Evolutionary conservation across 208 protist genomes (phyloP), one percentile per base, ranked within the genome.

Genomic region (Tetramitus jugosus): DNA sequence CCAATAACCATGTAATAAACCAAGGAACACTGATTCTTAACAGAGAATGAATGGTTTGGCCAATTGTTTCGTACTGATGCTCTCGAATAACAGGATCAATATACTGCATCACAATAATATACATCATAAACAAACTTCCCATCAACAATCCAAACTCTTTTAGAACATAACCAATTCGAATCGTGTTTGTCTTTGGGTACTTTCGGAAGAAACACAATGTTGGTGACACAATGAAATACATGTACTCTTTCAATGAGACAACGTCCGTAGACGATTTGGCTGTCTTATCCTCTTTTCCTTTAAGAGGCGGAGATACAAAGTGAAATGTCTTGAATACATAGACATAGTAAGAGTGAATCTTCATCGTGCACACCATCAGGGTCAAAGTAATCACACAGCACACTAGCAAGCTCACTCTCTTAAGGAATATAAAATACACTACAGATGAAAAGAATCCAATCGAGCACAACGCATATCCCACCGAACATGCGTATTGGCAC

Each of bases 201-300:
- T 82, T 67, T 40, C 81, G 61, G 61, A 90, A 83, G 76, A 87
- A 89, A 39, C 89, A 84, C 3, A 89, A 62, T 3, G 87, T 89
- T 52, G 87, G 87, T 4, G 68, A 81, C 43, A 86, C 29, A 26
- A 89, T 62, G 64, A 88, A 89, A 52, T 88, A 84, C 33, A 79
- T 53, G 33, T 81, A 90, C 56, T 89, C 81, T 26, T 26, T 37
- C 23, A 88, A 68, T 3, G 68, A 75, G 31, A 87, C 64, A 60
- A 80, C 85, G 20, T 45, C 33, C 37, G 33, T 69, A n/a, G n/a
- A n/a, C n/a, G n/a, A n/a, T n/a, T n/a, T n/a, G n/a, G n/a, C 56
- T 2, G n/a, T 29, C 3, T 29, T 62, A 35, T 62, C 26, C 10
- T 10, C 23, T 37, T 31, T 62, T n/a, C n/a, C n/a, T n/a, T n/a